phyloP scores from a whole-genome alignment of 129 eudicot species.

The Flaveria brownii region DNA sequence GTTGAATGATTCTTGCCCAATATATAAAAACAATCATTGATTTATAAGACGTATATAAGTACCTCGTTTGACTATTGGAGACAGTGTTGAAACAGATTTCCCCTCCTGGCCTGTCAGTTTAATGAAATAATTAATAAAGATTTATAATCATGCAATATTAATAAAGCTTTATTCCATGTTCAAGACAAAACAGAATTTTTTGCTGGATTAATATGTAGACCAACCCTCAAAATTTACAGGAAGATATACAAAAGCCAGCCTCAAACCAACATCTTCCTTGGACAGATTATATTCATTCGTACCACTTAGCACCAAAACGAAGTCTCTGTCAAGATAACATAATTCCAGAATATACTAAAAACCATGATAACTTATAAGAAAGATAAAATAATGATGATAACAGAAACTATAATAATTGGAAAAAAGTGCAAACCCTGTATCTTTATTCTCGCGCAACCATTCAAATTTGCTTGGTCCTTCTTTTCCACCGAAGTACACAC shows the following conservation, averaged over 20 bases:
- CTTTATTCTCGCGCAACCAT: conserved; percentile 89
- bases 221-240: conserved; percentile 90
- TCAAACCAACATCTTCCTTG: conserved; percentile 76
- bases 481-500: conserved; percentile 94
- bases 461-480: conserved; percentile 99
- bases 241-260: conserved; percentile 74
- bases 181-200: background rate
- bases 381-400: background rate
- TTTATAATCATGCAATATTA: conserved; percentile 19
- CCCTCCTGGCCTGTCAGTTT: conserved; percentile 86
- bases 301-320: conserved; percentile 64
- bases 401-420: background rate
- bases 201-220: conserved; percentile 21
- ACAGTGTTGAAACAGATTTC: conserved; percentile 57
- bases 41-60: conserved; percentile 13
- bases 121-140: conserved; percentile 9
- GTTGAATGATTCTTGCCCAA: background rate
- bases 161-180: conserved; percentile 15
- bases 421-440: conserved; percentile 63
- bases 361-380: background rate
- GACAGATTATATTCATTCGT: conserved; percentile 70
- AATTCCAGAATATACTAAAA: conserved; percentile 23
- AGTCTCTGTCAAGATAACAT: conserved; percentile 55
- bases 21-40: conserved; percentile 6
- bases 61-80: conserved; percentile 83